A percentile compares a stretch with the other conserved stretches of the same genome.
Conservation (phyloP, 225 moss, liverwort and hornwort genomes). For the Thuidium tamariscinum region DNA sequence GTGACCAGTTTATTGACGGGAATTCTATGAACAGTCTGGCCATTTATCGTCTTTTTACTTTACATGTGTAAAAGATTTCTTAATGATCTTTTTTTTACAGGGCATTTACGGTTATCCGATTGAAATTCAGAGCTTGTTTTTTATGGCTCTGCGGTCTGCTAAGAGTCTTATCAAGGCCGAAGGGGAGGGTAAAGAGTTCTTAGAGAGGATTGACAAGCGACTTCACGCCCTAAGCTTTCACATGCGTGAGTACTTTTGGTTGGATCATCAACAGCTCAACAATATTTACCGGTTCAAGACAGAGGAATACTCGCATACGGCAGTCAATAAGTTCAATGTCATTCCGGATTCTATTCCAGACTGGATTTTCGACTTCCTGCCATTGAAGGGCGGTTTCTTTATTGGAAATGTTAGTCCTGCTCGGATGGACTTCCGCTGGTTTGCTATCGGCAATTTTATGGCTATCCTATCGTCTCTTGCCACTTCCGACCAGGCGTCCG, state of each 20-base stretch:
- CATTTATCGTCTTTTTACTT: not conserved
- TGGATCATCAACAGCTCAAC: constrained; percentile 86
- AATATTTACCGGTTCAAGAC: constrained; percentile 96
- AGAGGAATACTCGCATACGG: constrained; percentile 93
- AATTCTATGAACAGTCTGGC: not conserved
- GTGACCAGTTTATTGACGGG: not conserved
- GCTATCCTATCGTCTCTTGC: constrained; percentile 80
- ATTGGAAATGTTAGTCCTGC: constrained; percentile 95
- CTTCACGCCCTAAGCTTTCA: constrained; percentile 87
- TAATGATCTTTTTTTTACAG: constrained; percentile 13
- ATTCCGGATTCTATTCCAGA: constrained; percentile 91
- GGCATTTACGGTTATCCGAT: constrained; percentile 96
- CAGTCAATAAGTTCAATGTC: constrained; percentile 95
- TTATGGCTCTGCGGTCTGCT: constrained; percentile 92
- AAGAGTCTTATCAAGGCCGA: constrained; percentile 81
- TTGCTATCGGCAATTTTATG: constrained; percentile 87
- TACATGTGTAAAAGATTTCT: not conserved
- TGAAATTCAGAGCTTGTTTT: constrained; percentile 87
- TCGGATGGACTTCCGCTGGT: constrained; percentile 97
- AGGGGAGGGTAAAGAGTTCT: constrained; percentile 74
- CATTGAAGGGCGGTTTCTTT: constrained; percentile 87
- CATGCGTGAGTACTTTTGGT: constrained; percentile 87
- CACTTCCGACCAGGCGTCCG: constrained; percentile 77
- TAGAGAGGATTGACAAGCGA: constrained; percentile 91
- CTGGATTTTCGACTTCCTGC: constrained; percentile 94